Evolutionary conservation across 2,329 filamentous ascomycete species (phyloP).

Genomic region (Neopestalotiopsis sp.): DNA sequence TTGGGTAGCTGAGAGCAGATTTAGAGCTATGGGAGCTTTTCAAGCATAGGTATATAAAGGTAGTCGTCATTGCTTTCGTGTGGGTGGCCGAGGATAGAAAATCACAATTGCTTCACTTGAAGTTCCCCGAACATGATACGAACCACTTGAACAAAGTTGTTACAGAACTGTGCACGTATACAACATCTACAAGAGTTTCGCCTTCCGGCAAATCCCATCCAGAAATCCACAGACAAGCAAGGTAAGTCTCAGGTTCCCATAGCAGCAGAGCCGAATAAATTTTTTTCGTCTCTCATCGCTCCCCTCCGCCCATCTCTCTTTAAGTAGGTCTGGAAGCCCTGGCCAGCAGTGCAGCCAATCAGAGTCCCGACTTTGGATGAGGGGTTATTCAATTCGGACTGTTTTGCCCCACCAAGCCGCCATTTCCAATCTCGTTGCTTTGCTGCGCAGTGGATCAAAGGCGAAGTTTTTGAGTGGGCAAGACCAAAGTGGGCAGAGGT

Average conservation of each 20-base stretch:
- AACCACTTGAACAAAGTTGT: not conserved
- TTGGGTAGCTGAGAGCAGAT: not conserved
- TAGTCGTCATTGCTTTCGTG: not conserved
- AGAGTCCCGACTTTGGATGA: not conserved
- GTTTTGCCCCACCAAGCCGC: not conserved
- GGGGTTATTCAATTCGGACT: conserved; percentile 14
- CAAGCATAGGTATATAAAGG: not conserved
- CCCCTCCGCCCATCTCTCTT: conserved; percentile 4
- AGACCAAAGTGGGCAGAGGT: conserved; percentile 7
- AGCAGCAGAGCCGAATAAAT: conserved; percentile 3
- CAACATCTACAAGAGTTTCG: not conserved
- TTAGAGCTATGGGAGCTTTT: not conserved
- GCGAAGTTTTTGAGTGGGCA: not conserved
- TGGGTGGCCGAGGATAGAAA: not conserved
- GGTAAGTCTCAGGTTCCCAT: conserved; percentile 6
- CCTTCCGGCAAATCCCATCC: conserved; percentile 1
- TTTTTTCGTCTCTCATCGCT: not conserved
- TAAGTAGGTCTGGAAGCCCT: conserved; percentile 16
- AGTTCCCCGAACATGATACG: not conserved
- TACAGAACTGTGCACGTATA: not conserved
- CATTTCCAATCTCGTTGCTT: conserved; percentile 7
- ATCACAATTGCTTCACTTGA: not conserved
- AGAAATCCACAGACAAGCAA: not conserved
- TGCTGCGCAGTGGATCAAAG: not conserved
- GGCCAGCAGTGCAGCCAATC: not conserved